A percentile compares a stretch with the other conserved stretches of the same genome.
Conservation (phyloP, 208 protist species). For the Wallacemonas sp. region DNA sequence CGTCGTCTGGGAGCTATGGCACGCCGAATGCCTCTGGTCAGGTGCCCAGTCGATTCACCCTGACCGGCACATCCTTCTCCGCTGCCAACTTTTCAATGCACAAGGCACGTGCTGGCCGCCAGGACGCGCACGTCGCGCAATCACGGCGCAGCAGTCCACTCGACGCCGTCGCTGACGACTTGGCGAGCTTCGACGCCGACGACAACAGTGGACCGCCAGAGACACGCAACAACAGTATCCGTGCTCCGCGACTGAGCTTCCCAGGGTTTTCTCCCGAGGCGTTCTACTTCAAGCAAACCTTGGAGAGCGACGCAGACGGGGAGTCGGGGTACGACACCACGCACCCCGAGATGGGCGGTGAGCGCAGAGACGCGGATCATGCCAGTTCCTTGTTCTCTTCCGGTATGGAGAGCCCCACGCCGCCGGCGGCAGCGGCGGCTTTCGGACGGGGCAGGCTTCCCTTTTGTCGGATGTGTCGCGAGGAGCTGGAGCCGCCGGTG, state of each 20-base stretch:
- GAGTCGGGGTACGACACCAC: background rate
- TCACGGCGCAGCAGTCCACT: slow-evolving; percentile 8
- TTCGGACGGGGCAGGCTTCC: background rate
- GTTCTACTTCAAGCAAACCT: slow-evolving; percentile 12
- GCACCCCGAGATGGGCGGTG: background rate
- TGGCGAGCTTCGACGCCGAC: slow-evolving; percentile 51
- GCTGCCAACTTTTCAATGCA: too few relatives aligned
- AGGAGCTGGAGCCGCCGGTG: slow-evolving; percentile 38
- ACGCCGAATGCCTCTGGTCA: background rate
- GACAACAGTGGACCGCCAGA: slow-evolving; percentile 49
- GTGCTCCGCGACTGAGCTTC: slow-evolving; percentile 29
- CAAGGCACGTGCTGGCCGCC: too few relatives aligned
- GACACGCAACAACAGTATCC: slow-evolving; percentile 27
- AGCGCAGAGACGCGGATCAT: too few relatives aligned
- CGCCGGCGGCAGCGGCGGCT: background rate
- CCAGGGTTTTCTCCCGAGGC: slow-evolving; percentile 15
- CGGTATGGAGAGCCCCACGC: background rate
- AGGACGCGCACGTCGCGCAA: background rate
- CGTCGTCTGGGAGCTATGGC: background rate
- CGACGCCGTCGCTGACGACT: slow-evolving; percentile 36
- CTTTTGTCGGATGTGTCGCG: slow-evolving; percentile 69
- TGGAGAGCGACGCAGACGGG: background rate
- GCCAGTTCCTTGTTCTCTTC: too few relatives aligned
- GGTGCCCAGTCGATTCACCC: background rate
- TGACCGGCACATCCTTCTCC: background rate